Evolutionary conservation across 495 filamentous ascomycete genomes (phyloP).

Genomic region (Penicillium argentinense): DNA sequence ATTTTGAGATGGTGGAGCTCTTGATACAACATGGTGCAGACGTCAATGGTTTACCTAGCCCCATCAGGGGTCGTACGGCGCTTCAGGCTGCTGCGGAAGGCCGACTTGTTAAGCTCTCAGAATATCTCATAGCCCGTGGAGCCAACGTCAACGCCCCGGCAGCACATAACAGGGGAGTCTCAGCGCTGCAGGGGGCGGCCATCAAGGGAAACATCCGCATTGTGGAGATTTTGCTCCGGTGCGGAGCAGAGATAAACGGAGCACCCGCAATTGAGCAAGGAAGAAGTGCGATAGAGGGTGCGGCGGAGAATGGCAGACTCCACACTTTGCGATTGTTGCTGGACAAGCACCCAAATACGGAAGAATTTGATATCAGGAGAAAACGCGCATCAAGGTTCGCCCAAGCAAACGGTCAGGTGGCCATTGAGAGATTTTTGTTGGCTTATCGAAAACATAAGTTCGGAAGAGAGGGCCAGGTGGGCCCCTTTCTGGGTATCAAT

Average conservation of each 20-base stretch:
- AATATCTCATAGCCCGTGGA: conserved; percentile 7
- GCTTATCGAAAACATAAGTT: neutral
- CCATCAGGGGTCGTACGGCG: neutral
- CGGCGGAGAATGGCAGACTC: conserved; percentile 2
- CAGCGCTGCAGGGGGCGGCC: conserved; percentile 15
- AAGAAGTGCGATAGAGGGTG: conserved; percentile 2
- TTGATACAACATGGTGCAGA: neutral
- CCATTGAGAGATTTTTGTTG: neutral
- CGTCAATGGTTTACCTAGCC: neutral
- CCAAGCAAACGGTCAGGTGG: neutral
- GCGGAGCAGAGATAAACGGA: conserved; percentile 1
- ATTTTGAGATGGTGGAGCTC: neutral
- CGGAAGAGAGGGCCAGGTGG: no score
- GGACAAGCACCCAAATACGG: neutral
- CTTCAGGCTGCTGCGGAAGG: no score
- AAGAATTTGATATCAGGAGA: neutral
- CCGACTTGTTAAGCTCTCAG: no score
- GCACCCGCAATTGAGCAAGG: neutral
- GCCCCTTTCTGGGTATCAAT: no score
- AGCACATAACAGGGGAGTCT: conserved; percentile 9
- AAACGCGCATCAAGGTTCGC: neutral
- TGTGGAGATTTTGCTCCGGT: neutral
- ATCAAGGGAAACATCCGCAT: conserved; percentile 24
- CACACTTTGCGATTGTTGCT: conserved; percentile 2
- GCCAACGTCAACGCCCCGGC: conserved; percentile 25